A percentile compares a stretch with the other conserved stretches of the same genome.
These are phyloP conservation scores for Colletotrichum shisoi DNA, from an alignment of 2,329 filamentous ascomycete species.

Conservation along the genomic window DNA sequence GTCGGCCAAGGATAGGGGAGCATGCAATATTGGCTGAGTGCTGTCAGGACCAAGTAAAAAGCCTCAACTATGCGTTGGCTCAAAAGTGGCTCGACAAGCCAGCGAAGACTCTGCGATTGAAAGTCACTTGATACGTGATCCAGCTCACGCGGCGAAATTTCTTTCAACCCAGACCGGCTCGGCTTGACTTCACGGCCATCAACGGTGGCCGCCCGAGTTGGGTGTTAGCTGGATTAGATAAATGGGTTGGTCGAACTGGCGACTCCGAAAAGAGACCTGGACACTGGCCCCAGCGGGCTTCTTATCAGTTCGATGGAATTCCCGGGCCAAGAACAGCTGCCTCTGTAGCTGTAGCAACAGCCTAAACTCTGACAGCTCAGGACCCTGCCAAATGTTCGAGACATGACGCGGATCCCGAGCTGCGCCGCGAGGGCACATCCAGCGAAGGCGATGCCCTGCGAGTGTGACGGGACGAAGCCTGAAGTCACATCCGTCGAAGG, in stretches of 20 bases:
- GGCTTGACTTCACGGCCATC: conserved; percentile 8
- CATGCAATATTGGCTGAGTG: neutral
- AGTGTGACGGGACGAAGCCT: neutral
- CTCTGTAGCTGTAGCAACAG: conserved; percentile 8
- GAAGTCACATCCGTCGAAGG: neutral
- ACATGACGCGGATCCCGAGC: conserved; percentile 23
- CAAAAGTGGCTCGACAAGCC: conserved; percentile 7
- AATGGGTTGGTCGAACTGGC: neutral
- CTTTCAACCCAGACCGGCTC: conserved; percentile 2
- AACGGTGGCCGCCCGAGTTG: conserved; percentile 10
- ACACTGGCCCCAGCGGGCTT: conserved; percentile 15
- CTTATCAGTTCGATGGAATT: conserved; percentile 18
- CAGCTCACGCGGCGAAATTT: neutral
- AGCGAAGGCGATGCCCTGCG: neutral
- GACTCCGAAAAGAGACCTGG: neutral
- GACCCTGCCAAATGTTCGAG: conserved; percentile 20
- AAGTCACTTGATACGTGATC: neutral
- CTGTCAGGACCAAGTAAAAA: neutral
- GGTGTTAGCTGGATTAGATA: neutral
- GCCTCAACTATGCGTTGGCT: neutral
- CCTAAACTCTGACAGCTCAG: conserved; percentile 22
- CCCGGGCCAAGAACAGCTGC: conserved; percentile 12
- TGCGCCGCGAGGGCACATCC: conserved; percentile 5
- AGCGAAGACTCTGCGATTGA: neutral
- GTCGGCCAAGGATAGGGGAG: conserved; percentile 1